phyloP scores from a whole-genome alignment of 257 asterid genomes.

The Leptodermis oblonga region DNA sequence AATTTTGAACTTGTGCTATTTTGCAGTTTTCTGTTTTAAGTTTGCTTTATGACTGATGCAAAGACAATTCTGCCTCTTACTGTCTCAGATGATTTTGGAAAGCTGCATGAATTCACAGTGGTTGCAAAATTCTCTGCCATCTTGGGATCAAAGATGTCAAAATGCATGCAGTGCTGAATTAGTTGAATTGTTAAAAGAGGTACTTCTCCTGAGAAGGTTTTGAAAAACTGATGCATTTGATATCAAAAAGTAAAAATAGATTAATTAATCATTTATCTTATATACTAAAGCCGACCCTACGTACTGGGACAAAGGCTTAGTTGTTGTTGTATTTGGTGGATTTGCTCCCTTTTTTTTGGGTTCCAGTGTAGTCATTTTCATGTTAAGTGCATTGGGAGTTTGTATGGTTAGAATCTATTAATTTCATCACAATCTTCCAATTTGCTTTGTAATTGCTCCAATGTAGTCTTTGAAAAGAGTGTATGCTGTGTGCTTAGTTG shows the following conservation, averaged over 20 bases:
- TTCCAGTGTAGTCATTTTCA: background rate
- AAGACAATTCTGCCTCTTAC: slow-evolving; percentile 20
- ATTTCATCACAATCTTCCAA: background rate
- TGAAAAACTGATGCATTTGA: background rate
- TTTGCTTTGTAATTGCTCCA: background rate
- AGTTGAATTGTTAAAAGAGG: slow-evolving; percentile 85
- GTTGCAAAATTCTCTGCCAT: slow-evolving; percentile 50
- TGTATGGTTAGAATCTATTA: background rate
- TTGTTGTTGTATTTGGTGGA: background rate
- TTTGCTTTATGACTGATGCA: slow-evolving; percentile 7
- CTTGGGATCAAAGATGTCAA: slow-evolving; percentile 76
- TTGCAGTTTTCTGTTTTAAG: background rate
- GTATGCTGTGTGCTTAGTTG: background rate
- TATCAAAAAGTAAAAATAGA: background rate
- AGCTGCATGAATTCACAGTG: slow-evolving; percentile 53
- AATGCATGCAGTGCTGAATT: slow-evolving; percentile 76
- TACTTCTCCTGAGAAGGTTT: slow-evolving; percentile 16
- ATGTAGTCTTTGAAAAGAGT: background rate
- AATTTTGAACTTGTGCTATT: background rate
- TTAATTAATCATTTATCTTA: background rate
- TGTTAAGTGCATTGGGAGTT: background rate
- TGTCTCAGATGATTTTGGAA: slow-evolving; percentile 72
- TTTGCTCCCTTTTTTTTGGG: background rate
- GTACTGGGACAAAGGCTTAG: too few species aligned
- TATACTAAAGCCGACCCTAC: too few species aligned